Evolutionary conservation across 2,329 filamentous ascomycete genomes (phyloP).

Genomic region (Verruconis gallopava): DNA sequence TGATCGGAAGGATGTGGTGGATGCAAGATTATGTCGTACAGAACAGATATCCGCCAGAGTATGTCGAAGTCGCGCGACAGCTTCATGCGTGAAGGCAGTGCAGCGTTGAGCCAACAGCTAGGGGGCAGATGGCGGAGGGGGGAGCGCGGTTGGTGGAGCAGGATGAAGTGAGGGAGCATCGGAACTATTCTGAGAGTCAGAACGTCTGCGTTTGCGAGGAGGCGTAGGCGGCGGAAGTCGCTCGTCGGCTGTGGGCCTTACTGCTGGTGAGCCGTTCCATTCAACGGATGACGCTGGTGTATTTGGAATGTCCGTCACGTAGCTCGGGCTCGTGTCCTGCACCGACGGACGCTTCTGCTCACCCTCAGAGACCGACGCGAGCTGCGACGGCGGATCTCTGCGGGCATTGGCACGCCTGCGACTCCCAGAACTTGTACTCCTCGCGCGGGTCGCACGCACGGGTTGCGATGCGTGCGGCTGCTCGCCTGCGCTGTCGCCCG

Average conservation of each 20-base stretch:
- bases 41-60: too few species aligned
- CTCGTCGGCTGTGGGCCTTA: constrained; percentile 3
- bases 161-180: too few species aligned
- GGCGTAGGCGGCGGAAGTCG: constrained; percentile 1
- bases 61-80: too few species aligned
- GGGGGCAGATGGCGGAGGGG: too few species aligned
- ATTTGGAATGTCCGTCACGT: constrained; percentile 3
- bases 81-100: too few species aligned
- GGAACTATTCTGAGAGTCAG: too few species aligned
- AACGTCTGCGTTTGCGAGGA: too few species aligned
- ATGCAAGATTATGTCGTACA: too few species aligned
- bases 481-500: not conserved
- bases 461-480: constrained; percentile 2
- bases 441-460: not conserved
- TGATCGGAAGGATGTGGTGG: too few species aligned
- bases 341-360: not conserved
- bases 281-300: constrained; percentile 7
- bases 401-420: constrained; percentile 5
- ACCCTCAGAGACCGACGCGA: not conserved
- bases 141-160: too few species aligned
- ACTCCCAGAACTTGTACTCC: constrained; percentile 5
- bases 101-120: too few species aligned
- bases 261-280: constrained; percentile 7
- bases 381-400: not conserved
- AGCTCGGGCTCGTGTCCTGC: not conserved